Conservation (phyloP, 2,329 filamentous ascomycete genomes). For the Colletotrichum sidae region DNA sequence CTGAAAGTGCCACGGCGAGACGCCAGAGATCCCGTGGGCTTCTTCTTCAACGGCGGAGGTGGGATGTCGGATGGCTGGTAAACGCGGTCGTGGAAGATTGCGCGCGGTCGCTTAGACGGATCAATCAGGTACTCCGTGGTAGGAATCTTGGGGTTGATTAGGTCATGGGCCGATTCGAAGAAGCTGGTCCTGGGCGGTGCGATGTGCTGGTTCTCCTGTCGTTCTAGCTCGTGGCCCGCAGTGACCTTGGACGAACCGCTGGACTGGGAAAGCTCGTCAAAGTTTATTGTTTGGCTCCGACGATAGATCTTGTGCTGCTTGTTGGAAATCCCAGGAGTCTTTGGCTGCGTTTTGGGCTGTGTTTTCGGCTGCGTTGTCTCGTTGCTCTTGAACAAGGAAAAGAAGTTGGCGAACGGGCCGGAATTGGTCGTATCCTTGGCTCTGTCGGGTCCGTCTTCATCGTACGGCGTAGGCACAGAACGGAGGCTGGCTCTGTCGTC, state of each 20-base stretch:
- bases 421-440: slow-evolving; percentile 44
- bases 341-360: slow-evolving; percentile 41
- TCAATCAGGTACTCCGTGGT: slow-evolving; percentile 85
- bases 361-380: slow-evolving; percentile 47
- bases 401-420: slow-evolving; percentile 71
- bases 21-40: slow-evolving; percentile 50
- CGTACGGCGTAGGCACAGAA: slow-evolving; percentile 52
- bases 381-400: slow-evolving; percentile 78
- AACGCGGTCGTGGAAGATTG: slow-evolving; percentile 96
- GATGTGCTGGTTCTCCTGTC: slow-evolving; percentile 60
- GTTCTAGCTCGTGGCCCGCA: slow-evolving; percentile 60
- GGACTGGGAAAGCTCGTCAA: slow-evolving; percentile 50
- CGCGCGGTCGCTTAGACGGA: slow-evolving; percentile 82
- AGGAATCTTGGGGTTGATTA: slow-evolving; percentile 90
- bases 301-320: slow-evolving; percentile 79
- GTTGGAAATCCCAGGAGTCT: slow-evolving; percentile 60
- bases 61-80: slow-evolving; percentile 96
- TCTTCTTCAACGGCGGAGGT: slow-evolving; percentile 75
- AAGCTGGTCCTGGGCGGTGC: slow-evolving; percentile 92
- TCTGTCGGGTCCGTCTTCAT: slow-evolving; percentile 40
- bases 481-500: slow-evolving; percentile 72
- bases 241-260: slow-evolving; percentile 57
- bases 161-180: slow-evolving; percentile 93
- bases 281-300: slow-evolving; percentile 78
- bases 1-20: slow-evolving; percentile 47